Base-by-base conservation (phyloP, 768 basidiomycete genomes). In the Boletellus ananiceps region DNA sequence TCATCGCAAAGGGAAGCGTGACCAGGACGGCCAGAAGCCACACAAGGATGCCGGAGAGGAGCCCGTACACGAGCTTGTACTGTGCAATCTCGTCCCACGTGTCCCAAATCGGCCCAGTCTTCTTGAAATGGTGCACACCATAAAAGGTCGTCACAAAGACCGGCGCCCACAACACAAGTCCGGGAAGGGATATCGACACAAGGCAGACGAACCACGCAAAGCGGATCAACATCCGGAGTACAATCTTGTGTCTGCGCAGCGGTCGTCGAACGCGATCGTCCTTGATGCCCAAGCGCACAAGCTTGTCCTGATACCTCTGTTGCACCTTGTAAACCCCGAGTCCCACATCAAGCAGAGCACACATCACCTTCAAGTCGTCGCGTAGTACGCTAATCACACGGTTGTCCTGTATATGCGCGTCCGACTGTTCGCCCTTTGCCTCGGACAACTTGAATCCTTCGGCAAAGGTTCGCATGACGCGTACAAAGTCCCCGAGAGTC, bases 71-170 rank as follows among this genome's bases (percentile, higher is more conserved):
- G 46, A 93, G 82, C 64, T 92, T 93, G 67, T 89, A 88, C 62
- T 93, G 88, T 11, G 90, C 88, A 54, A 93, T 89, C 64, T 93
- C 90, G 59, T 93, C 91, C 78, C 82, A 91, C 0, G 88, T 91
- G 61, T 93, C 87, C 72, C 85, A 87, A 33, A 87, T 76, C 1
- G 88, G 88, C 0, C 90, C 90, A 0, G 78, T 84, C 69, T 82
- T 84, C 68, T 86, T 88, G 74, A 88, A 88, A 55, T 83, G 82
- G 58, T 77, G 78, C 18, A 86, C 86, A 2, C 79, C 84, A 57
- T 80, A 76, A 56, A 82, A 79, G 1, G 88, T 86, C 16, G 83
- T 81, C 44, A 71, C 55, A 57, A 93, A 91, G 13, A 93, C 73
- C 1, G 92, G 93, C 5, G 81, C 49, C 93, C 93, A 93, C 36